Evolutionary conservation across 208 protist species (phyloP), one percentile per base, ranked within the genome.

Genomic region (Phytomonas francai): DNA sequence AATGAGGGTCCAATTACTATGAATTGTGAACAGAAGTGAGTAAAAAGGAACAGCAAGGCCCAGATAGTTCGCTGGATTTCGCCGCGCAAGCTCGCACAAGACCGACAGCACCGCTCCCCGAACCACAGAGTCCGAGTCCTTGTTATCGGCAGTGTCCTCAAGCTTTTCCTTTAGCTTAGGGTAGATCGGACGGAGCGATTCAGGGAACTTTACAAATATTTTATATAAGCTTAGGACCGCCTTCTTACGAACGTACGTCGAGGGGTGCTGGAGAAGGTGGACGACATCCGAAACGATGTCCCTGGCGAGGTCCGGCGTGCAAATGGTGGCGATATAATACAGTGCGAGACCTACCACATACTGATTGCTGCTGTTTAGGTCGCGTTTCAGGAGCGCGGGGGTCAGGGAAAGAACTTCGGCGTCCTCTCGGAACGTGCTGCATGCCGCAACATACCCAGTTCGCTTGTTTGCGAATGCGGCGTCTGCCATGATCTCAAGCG

Each of bases 1-100:
- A 73, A 99, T 99, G 14, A 99, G 77, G 65, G 98, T 99, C 98
- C 98, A 99, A 86, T 99, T 99, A 86, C 98, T 99, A 59, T 92
- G 84, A 56, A 96, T 78, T 14, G 71, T 88, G 2, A 82, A 96
- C 14, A 99, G 86, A 7, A 99, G 80, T 14, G 97, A 96, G 78
- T 97, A 99, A 59, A 99, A 96, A 22, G 89, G 80, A 4, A 98
- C 97, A 1, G 97, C 98, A 34, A 99, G 87, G n/a, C 94, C 79
- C 3, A 99, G 70, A 69, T 98, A 99, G 80, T 98, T 99, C 31
- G 95, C 89, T 0, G 98, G 98, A 79, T 99, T 99, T 67, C 97
- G 98, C 16, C 96, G 79, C 0, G 98, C 97, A 0, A 99, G 83
- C 81, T 99, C 98, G 77, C 97, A 99, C 68, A 99, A 91, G 22